Evolutionary conservation across 768 basidiomycete species (phyloP).

Genomic region (Termitomyces sp.): DNA sequence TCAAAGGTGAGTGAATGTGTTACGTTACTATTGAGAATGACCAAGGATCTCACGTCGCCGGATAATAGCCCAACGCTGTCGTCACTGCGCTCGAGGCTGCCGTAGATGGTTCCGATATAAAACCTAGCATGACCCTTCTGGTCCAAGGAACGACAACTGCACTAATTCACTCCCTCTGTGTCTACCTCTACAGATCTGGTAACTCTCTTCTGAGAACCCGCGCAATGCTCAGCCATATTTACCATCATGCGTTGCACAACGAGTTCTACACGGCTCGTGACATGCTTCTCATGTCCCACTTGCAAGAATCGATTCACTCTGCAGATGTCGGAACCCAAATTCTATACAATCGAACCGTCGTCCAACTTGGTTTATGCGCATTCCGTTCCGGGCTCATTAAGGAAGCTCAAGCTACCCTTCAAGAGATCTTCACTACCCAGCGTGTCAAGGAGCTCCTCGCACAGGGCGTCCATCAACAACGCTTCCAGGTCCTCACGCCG

Average conservation of each 20-base stretch:
- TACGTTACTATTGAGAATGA: background rate
- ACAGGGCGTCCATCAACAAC: conserved; percentile 91
- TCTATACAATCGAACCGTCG: conserved; percentile 94
- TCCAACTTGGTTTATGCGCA: conserved; percentile 94
- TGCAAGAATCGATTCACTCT: conserved; percentile 94
- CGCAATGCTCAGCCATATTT: conserved; percentile 97
- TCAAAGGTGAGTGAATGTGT: conserved; percentile 63
- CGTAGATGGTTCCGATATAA: conserved; percentile 49
- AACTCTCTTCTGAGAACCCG: conserved; percentile 91
- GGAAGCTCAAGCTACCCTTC: conserved; percentile 87
- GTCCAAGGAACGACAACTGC: conserved; percentile 52
- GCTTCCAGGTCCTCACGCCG: conserved; percentile 79
- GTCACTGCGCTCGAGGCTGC: conserved; percentile 83
- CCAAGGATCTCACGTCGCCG: conserved; percentile 10
- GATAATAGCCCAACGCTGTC: conserved; percentile 82
- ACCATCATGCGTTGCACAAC: conserved; percentile 94
- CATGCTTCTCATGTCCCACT: conserved; percentile 97
- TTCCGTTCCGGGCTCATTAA: conserved; percentile 94
- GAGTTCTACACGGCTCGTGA: conserved; percentile 96
- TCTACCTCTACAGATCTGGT: conserved; percentile 88
- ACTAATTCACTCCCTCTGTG: conserved; percentile 86
- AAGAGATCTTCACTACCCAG: conserved; percentile 95
- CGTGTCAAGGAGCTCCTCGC: conserved; percentile 96
- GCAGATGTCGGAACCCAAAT: conserved; percentile 98
- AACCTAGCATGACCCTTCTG: conserved; percentile 56